Evolutionary conservation across 2,329 filamentous ascomycete species (phyloP).

Genomic region (Apiospora kogelbergensis): DNA sequence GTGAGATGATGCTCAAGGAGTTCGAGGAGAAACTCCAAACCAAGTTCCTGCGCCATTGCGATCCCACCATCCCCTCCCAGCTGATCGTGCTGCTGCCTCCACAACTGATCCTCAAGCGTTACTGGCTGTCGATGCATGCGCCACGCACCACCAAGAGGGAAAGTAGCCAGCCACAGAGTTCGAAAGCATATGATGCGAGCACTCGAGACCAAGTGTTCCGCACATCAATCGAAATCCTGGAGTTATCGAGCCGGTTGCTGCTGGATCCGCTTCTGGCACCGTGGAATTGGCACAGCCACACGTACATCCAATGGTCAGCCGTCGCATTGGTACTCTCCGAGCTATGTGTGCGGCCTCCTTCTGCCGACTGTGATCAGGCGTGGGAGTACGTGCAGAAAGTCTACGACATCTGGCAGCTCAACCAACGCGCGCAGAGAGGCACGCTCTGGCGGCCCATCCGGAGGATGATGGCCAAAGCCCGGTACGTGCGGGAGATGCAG

Average conservation of each 20-base stretch:
- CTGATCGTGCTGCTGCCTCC: background rate
- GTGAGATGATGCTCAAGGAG: background rate
- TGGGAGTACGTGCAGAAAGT: slow-evolving; percentile 15
- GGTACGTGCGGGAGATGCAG: slow-evolving; percentile 17
- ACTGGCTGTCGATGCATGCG: slow-evolving; percentile 8
- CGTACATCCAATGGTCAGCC: slow-evolving; percentile 16
- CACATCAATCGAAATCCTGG: slow-evolving; percentile 10
- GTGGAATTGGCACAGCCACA: slow-evolving; percentile 13
- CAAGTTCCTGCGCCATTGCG: slow-evolving; percentile 5
- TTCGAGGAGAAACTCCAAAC: background rate
- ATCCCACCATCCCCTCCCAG: background rate
- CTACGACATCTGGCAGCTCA: slow-evolving; percentile 15
- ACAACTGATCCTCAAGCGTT: slow-evolving; percentile 12
- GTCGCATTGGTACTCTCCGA: slow-evolving; percentile 18
- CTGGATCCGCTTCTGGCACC: background rate
- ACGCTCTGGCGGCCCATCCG: slow-evolving; percentile 15
- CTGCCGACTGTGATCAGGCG: slow-evolving; percentile 16
- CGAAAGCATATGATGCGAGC: background rate
- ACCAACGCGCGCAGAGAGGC: slow-evolving; percentile 21
- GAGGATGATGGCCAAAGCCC: slow-evolving; percentile 19
- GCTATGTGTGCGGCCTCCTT: slow-evolving; percentile 14
- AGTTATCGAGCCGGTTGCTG: background rate
- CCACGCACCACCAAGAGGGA: background rate
- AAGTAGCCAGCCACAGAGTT: background rate
- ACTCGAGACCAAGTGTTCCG: slow-evolving; percentile 11